Conservation (phyloP, 176 grass and related monocot genomes). For the Avena atlantica region DNA sequence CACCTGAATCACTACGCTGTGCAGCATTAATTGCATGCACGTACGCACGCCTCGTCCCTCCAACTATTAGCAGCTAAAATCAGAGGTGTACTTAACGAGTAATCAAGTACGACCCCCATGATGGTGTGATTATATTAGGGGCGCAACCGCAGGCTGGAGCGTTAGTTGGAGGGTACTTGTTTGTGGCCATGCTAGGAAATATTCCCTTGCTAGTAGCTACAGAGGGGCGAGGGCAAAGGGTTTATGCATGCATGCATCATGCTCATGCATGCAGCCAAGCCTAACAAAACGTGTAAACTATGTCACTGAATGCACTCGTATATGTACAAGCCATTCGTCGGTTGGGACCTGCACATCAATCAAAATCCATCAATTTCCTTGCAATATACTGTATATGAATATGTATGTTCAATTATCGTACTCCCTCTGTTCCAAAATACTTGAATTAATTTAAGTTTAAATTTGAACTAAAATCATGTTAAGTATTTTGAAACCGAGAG, state of each 20-base stretch:
- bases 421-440: too few species aligned
- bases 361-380: conserved; percentile 14
- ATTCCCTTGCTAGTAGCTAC: conserved; percentile 44
- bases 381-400: not conserved
- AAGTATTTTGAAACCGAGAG: too few species aligned
- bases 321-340: not conserved
- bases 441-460: too few species aligned
- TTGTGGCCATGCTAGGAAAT: conserved; percentile 40
- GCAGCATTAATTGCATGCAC: conserved; percentile 43
- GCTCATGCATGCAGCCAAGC: conserved; percentile 10
- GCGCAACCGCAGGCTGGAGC: not conserved
- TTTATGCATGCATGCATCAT: conserved; percentile 30
- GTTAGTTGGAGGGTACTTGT: conserved; percentile 67
- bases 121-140: conserved; percentile 15
- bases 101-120: not conserved
- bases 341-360: conserved; percentile 53
- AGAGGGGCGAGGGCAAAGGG: not conserved
- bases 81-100: conserved; percentile 15
- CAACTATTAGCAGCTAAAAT: conserved; percentile 16
- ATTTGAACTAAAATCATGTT: too few species aligned
- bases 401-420: not conserved
- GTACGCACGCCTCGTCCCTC: conserved; percentile 23
- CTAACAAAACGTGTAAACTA: conserved; percentile 38
- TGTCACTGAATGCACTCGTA: not conserved
- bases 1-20: conserved; percentile 27